Evolutionary conservation across 2,329 filamentous ascomycete species (phyloP).

Genomic region (Colletotrichum lini): DNA sequence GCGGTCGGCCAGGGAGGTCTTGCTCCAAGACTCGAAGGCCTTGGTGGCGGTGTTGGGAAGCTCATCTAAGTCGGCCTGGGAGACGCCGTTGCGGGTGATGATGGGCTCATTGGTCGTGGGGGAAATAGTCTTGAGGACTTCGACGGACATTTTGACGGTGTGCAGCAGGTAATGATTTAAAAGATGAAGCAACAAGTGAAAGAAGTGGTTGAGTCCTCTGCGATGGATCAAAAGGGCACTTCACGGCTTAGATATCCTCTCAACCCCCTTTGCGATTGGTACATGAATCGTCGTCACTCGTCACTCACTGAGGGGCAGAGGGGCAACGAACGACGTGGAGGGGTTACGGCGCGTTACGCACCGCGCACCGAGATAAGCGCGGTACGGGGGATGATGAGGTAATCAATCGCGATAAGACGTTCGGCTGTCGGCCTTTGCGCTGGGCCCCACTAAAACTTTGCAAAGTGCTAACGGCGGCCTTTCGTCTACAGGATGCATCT

Average conservation of each 20-base stretch:
- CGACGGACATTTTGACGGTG: constrained; percentile 69
- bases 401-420: constrained; percentile 29
- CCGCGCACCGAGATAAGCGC: constrained; percentile 18
- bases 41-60: constrained; percentile 80
- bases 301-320: constrained; percentile 42
- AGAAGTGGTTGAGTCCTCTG: background rate
- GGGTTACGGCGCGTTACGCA: constrained; percentile 12
- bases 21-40: constrained; percentile 83
- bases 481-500: background rate
- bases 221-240: constrained; percentile 22
- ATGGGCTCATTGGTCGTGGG: constrained; percentile 90
- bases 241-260: constrained; percentile 33
- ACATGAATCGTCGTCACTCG: constrained; percentile 43
- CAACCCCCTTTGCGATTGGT: background rate
- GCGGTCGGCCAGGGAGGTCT: constrained; percentile 81
- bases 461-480: constrained; percentile 24
- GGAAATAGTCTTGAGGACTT: constrained; percentile 84
- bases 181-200: constrained; percentile 4
- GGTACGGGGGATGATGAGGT: constrained; percentile 32
- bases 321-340: constrained; percentile 23
- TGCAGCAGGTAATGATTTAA: background rate
- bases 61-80: constrained; percentile 76
- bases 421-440: background rate
- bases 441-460: constrained; percentile 36
- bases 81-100: constrained; percentile 82